Base-by-base conservation (phyloP, 2,329 filamentous ascomycete genomes). In the Thelonectria discophora region DNA sequence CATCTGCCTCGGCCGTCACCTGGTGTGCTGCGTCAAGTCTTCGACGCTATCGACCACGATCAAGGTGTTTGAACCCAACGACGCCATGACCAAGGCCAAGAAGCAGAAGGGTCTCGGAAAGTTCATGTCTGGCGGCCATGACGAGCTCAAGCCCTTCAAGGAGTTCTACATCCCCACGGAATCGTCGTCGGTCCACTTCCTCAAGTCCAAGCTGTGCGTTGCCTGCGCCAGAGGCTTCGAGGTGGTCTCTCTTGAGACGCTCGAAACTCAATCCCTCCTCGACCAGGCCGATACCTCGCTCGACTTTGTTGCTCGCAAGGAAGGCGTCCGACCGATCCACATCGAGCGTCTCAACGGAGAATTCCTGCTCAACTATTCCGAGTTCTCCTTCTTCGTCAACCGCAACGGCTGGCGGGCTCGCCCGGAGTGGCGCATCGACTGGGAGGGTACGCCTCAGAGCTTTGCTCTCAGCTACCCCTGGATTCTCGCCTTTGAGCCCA, bases 371-470 rank as follows among this genome's bases (percentile, higher is more conserved):
- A 98, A 97, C 78, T 99, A 99, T 80, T 95, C 93, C 5, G 95
- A 99, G 76, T 99, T 97, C 79, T 97, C 93, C 12, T 99, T 99
- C 86, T 99, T 98, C 73, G 95, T 99, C 75, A 98, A 99, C 79
- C 88, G 95, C 72, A 98, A 99, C 76, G 95, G 95, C 39, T 99
- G 95, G 95, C 89, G 95, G 65, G 94, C 94, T 55, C 86, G 94
- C 72, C 93, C 94, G 5, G 95, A 99, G 77, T 99, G 95, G 95
- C 90, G 91, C 72, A 97, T 99, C 74, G 91, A 94, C 66, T 99
- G 95, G 95, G 95, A 99, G 80, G 95, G 95, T 58, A 92, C 88
- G 46, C 95, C 95, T 42, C 90, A 93, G 72, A 90, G 89, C 60
- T 99, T 99, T 77, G 95, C 95, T 1, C 88, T 98, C 56, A 97